Percentiles rank a stretch among this genome's conserved stretches.
Evolutionary conservation across 805 yeast genomes (phyloP).

Genomic region (Phaffomyces antillensis): DNA sequence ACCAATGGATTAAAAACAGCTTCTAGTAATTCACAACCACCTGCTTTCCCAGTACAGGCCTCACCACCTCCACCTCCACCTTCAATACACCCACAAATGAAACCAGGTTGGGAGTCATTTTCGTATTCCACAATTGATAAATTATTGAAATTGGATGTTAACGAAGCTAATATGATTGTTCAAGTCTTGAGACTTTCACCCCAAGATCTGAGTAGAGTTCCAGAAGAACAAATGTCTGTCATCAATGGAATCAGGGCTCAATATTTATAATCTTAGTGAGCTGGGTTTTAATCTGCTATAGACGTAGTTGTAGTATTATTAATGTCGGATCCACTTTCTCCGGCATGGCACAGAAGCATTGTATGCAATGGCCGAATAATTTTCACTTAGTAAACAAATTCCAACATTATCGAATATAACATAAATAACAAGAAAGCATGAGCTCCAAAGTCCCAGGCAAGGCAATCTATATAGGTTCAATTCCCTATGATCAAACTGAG

Average conservation of each 20-base stretch:
- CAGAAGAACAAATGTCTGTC: conserved; percentile 4
- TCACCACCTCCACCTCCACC: not conserved
- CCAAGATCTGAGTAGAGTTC: conserved; percentile 1
- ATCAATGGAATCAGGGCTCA: conserved; percentile 3
- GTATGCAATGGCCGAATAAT: not conserved
- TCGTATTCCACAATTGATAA: conserved; percentile 6
- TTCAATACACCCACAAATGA: conserved; percentile 1
- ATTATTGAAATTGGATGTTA: not conserved
- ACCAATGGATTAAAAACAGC: conserved; percentile 35
- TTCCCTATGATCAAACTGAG: conserved; percentile 91
- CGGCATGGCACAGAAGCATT: too few species aligned
- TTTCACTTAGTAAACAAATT: not conserved
- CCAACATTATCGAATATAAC: too few species aligned
- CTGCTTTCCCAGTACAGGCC: not conserved
- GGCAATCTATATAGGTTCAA: conserved; percentile 73
- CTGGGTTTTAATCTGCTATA: too few species aligned
- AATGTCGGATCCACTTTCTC: too few species aligned
- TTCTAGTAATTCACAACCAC: not conserved
- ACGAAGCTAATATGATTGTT: conserved; percentile 6
- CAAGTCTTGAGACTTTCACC: conserved; percentile 8
- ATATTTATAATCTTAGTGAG: not conserved
- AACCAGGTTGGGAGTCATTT: conserved; percentile 9
- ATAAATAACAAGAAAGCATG: not conserved
- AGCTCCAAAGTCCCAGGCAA: conserved; percentile 24
- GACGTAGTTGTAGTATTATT: too few species aligned